Conservation (phyloP, 1,284 basidiomycete genomes). For the Cryptococcus depauperatus region DNA sequence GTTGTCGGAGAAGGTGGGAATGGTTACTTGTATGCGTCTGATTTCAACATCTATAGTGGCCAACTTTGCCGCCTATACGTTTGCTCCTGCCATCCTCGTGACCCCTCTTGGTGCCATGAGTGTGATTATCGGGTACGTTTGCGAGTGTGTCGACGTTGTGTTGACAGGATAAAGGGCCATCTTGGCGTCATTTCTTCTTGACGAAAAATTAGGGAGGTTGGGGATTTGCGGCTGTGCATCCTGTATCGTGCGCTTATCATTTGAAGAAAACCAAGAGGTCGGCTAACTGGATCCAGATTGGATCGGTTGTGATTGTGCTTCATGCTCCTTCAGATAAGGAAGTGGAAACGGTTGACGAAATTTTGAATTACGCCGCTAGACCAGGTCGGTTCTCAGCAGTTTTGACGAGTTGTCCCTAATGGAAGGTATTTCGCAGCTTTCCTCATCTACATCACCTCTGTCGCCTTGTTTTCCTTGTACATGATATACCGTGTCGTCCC, state of each 20-base stretch:
- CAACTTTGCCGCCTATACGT: constrained; percentile 98
- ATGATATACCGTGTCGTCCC: constrained; percentile 86
- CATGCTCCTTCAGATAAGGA: constrained; percentile 96
- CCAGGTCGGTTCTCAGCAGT: constrained; percentile 55
- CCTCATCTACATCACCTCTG: constrained; percentile 77
- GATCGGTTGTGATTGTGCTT: constrained; percentile 89
- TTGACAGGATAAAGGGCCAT: constrained; percentile 58
- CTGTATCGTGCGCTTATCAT: constrained; percentile 63
- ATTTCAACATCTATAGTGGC: constrained; percentile 56
- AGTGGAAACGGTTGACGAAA: constrained; percentile 88
- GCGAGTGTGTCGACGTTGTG: not conserved
- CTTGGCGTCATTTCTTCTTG: constrained; percentile 83
- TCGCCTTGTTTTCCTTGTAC: constrained; percentile 69
- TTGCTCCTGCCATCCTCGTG: constrained; percentile 93
- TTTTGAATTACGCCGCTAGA: constrained; percentile 69
- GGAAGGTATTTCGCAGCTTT: constrained; percentile 55
- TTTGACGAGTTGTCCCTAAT: constrained; percentile 1
- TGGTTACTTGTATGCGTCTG: not conserved
- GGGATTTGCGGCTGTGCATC: constrained; percentile 87
- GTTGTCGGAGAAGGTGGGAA: constrained; percentile 73
- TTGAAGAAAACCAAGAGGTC: not conserved
- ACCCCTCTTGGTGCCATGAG: constrained; percentile 92
- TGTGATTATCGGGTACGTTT: constrained; percentile 80
- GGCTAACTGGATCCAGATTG: constrained; percentile 52
- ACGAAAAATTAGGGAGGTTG: constrained; percentile 88